These are phyloP conservation scores for Petunia axillaris DNA, from an alignment of 257 asterid genomes.

Conservation along the genomic window DNA sequence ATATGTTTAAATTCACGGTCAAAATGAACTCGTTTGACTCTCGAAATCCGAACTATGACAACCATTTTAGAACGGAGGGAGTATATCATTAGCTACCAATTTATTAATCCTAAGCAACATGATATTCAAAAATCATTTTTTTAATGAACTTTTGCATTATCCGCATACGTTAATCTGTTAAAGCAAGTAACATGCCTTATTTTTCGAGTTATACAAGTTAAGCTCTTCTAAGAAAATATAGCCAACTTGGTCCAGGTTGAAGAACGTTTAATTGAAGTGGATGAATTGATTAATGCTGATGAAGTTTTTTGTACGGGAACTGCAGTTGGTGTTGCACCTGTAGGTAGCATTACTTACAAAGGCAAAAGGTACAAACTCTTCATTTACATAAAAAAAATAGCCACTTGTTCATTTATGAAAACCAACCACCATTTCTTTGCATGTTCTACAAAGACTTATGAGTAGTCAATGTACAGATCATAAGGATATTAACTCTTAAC, in stretches of 20 bases:
- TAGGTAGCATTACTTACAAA: slow-evolving; percentile 68
- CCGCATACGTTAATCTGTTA: too few relatives aligned
- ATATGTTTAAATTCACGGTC: too few relatives aligned
- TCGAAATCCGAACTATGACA: too few relatives aligned
- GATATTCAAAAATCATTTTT: background rate
- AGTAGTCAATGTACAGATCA: background rate
- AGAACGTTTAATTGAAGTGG: slow-evolving; percentile 62
- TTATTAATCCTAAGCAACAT: background rate
- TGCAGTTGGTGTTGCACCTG: slow-evolving; percentile 79
- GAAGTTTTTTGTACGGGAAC: slow-evolving; percentile 97
- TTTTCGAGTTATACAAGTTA: too few relatives aligned
- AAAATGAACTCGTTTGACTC: too few relatives aligned
- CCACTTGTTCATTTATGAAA: background rate
- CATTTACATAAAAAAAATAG: background rate
- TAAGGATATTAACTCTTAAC: too few relatives aligned
- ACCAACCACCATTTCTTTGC: background rate
- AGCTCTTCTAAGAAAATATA: background rate
- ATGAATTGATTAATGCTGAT: slow-evolving; percentile 63
- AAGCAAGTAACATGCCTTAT: too few relatives aligned
- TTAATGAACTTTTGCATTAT: background rate
- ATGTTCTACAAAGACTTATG: background rate
- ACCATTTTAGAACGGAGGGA: too few relatives aligned
- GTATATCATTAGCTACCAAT: background rate
- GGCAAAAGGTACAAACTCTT: slow-evolving; percentile 48
- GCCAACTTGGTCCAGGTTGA: slow-evolving; percentile 50